phyloP scores from a whole-genome alignment of 768 basidiomycete genomes.

The Antrodiella citrinella region DNA sequence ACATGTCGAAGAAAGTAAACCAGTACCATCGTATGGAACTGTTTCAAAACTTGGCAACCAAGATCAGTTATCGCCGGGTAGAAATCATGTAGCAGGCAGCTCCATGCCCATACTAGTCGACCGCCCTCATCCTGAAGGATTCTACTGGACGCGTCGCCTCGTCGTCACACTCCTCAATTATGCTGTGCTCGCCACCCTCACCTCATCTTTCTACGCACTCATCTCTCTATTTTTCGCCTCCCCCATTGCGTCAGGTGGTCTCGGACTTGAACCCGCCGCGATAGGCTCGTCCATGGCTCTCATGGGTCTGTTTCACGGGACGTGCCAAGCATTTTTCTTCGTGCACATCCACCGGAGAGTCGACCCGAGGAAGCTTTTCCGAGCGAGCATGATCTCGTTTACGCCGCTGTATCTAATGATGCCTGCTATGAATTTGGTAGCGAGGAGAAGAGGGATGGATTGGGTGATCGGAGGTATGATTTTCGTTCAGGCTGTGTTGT shows the following conservation, averaged over 20 bases:
- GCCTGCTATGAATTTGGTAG: neutral
- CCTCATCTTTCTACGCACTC: conserved; percentile 27
- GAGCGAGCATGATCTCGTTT: neutral
- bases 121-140: conserved; percentile 7
- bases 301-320: conserved; percentile 25
- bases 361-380: conserved; percentile 23
- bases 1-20: too few species aligned
- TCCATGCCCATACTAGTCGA: too few species aligned
- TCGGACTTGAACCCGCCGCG: conserved; percentile 26
- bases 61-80: too few species aligned
- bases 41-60: too few species aligned
- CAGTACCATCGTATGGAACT: too few species aligned
- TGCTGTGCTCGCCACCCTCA: conserved; percentile 25
- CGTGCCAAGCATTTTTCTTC: conserved; percentile 27
- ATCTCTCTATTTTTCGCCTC: conserved; percentile 34
- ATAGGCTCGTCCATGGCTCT: conserved; percentile 31
- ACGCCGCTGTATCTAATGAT: neutral
- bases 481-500: neutral
- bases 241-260: conserved; percentile 27
- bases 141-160: conserved; percentile 15
- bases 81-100: too few species aligned
- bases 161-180: conserved; percentile 30
- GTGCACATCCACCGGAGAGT: conserved; percentile 21
- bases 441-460: neutral
- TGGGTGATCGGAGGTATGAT: neutral